Evolutionary conservation across 1,139 yeast species (phyloP).

Genomic region (Groenewaldozyma auringiensis): DNA sequence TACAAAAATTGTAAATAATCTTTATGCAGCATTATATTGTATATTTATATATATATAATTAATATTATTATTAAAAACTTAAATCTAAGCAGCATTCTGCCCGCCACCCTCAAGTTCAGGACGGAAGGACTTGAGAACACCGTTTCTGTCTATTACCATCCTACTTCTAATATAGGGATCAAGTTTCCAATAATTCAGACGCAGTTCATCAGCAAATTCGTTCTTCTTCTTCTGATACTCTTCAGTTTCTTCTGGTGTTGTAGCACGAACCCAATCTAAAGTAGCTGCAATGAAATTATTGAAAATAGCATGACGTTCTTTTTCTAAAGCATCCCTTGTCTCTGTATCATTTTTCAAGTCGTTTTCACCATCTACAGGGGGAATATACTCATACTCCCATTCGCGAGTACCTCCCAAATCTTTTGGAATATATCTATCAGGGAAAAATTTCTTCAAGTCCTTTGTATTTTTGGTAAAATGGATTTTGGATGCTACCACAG

Average conservation of each 20-base stretch:
- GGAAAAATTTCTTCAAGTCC: conserved; percentile 54
- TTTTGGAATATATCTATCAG: conserved; percentile 46
- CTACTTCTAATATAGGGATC: conserved; percentile 73
- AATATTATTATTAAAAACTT: conserved; percentile 17
- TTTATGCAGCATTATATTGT: conserved; percentile 38
- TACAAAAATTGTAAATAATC: conserved; percentile 14
- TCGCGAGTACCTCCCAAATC: conserved; percentile 61
- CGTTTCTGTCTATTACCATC: conserved; percentile 57
- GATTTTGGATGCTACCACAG: conserved; percentile 77
- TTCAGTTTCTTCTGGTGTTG: conserved; percentile 36
- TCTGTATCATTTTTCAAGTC: conserved; percentile 31
- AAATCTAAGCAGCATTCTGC: conserved; percentile 11
- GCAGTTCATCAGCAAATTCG: conserved; percentile 41
- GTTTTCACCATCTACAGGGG: conserved; percentile 48
- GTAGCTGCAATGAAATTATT: conserved; percentile 51
- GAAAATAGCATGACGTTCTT: conserved; percentile 43
- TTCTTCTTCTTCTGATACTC: conserved; percentile 42
- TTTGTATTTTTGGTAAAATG: conserved; percentile 55
- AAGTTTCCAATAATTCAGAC: conserved; percentile 48
- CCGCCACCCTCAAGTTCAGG: not conserved
- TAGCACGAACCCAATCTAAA: conserved; percentile 53
- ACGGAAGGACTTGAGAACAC: conserved; percentile 20
- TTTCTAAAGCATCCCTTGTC: conserved; percentile 36
- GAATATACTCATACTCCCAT: conserved; percentile 46
- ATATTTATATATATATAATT: conserved; percentile 30